phyloP scores from a whole-genome alignment of 495 filamentous ascomycete species.

The Lineolata rhizophorae region DNA sequence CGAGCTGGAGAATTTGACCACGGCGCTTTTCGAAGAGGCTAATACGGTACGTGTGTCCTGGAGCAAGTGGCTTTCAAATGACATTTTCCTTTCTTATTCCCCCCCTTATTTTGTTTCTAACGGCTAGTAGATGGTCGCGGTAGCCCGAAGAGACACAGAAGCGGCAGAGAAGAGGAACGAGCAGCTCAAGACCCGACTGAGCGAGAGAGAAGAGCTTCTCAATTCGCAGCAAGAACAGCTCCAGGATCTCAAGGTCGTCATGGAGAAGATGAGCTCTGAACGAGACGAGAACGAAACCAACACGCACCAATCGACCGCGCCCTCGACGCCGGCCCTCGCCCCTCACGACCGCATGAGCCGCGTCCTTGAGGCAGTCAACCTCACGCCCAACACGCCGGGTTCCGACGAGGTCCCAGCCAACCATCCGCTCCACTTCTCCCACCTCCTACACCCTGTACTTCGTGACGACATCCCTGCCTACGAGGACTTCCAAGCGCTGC shows the following conservation, averaged over 20 bases:
- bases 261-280: slow-evolving; percentile 67
- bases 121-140: slow-evolving; percentile 98
- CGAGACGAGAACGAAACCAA: slow-evolving; percentile 42
- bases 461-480: slow-evolving; percentile 63
- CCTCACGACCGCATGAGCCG: slow-evolving; percentile 19
- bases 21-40: slow-evolving; percentile 84
- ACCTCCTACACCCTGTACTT: slow-evolving; percentile 61
- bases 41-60: too few relatives aligned
- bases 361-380: slow-evolving; percentile 22
- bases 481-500: slow-evolving; percentile 63
- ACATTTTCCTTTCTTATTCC: background rate
- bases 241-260: slow-evolving; percentile 67
- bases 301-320: slow-evolving; percentile 36
- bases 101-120: too few relatives aligned
- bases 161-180: slow-evolving; percentile 43
- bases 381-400: slow-evolving; percentile 24
- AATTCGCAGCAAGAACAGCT: slow-evolving; percentile 85
- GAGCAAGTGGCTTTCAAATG: slow-evolving; percentile 20
- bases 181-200: slow-evolving; percentile 53
- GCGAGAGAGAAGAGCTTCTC: slow-evolving; percentile 69
- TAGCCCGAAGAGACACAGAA: slow-evolving; percentile 49
- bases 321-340: slow-evolving; percentile 36
- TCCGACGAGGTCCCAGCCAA: slow-evolving; percentile 44
- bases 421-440: slow-evolving; percentile 65
- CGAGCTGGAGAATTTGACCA: slow-evolving; percentile 75